Evolutionary conservation across 257 asterid species (phyloP).

Genomic region (Przewalskia tangutica): DNA sequence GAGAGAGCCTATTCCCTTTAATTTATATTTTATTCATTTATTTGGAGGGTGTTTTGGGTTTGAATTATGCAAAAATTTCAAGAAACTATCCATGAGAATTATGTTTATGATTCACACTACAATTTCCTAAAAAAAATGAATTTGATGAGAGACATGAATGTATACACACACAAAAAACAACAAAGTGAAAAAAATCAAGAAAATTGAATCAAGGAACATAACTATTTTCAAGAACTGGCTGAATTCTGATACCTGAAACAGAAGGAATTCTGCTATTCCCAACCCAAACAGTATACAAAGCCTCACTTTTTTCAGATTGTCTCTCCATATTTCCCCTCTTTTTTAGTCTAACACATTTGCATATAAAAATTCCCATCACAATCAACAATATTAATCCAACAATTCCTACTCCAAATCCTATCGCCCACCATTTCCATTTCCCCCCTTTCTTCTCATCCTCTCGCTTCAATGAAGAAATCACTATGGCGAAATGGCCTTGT

Average conservation of each 20-base stretch:
- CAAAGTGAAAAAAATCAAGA: not conserved
- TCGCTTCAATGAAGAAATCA: slow-evolving; percentile 22
- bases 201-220: slow-evolving; percentile 37
- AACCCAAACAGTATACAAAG: slow-evolving; percentile 53
- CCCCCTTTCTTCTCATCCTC: not conserved
- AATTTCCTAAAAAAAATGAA: not conserved
- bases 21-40: not conserved
- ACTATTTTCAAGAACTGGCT: slow-evolving; percentile 57
- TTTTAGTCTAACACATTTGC: slow-evolving; percentile 16
- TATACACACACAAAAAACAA: slow-evolving; percentile 1
- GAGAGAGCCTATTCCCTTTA: not conserved
- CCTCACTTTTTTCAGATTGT: slow-evolving; percentile 53
- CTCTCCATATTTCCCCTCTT: slow-evolving; percentile 47
- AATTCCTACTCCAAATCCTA: slow-evolving; percentile 47
- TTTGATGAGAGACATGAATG: not conserved
- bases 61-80: not conserved
- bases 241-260: slow-evolving; percentile 72
- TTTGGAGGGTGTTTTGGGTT: not conserved
- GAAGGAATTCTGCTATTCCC: slow-evolving; percentile 74
- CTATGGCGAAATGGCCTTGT: slow-evolving; percentile 63
- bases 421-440: slow-evolving; percentile 45
- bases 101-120: not conserved
- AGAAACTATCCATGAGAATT: not conserved
- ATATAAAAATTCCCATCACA: slow-evolving; percentile 14
- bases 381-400: slow-evolving; percentile 27